Evolutionary conservation across 192 early-diverging fungal species (phyloP), one percentile per base, ranked within the genome.

Genomic region (Coemansia brasiliensis): DNA sequence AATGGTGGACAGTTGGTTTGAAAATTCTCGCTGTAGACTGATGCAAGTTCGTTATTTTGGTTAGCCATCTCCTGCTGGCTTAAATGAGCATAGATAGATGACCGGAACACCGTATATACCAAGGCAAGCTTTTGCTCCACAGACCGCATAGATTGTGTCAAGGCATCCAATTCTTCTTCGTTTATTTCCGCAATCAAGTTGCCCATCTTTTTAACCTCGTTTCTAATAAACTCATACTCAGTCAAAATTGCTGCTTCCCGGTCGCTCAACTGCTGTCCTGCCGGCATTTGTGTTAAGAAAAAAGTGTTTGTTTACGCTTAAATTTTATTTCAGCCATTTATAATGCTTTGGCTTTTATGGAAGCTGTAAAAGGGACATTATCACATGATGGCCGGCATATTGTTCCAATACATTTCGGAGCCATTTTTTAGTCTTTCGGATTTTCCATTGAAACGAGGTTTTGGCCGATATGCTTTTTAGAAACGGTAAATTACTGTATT

Each of bases 1-100:
- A 78, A 78, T 25, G 74, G 74, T 43, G 74, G 74, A 37, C 74
- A 78, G 39, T 78, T 78, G 35, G 74, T 78, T 58, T 78, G 74
- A 18, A 78, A 78, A 39, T 58, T 60, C 39, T 78, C 74, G 53
- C 56, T 60, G 48, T 67, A 70, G 3, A 59, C 42, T n/a, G 67
- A 61, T 24, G 52, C 44, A 2, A 29, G 52, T 10, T 66, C 68
- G 46, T 59, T 57, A 0, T 39, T 42, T 38, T 69, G 67, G 25
- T 50, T 61, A 13, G 43, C 39, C 20, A 59, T 38, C 25, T 73
- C 67, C 39, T 79, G 70, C 44, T 79, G 76, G 55, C 56, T 73
- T 18, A 79, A 57, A 38, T 79, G 76, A 9, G 71, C 62, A 43
- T 79, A 79, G 10, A 79, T 79, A 9, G 76, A 79, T 5, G 76